These are phyloP conservation scores for Annulohypoxylon bovei DNA, from an alignment of 495 filamentous ascomycete genomes.

Conservation along the genomic window DNA sequence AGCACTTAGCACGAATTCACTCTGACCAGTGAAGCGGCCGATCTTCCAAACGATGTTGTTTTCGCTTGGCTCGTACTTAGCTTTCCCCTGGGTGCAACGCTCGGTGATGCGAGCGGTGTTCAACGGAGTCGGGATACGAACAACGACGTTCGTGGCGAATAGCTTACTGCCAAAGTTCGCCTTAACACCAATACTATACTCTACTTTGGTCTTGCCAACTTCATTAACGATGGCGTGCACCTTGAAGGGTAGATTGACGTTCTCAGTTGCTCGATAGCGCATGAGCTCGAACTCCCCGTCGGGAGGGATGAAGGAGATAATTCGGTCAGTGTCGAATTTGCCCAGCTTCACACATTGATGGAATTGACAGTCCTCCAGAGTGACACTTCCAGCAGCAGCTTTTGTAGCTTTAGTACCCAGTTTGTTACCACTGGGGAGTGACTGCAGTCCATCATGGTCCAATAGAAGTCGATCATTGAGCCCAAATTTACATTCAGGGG, in stretches of 20 bases:
- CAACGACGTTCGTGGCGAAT: slow-evolving; percentile 97
- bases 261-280: slow-evolving; percentile 99
- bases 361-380: slow-evolving; percentile 98
- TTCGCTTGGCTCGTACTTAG: slow-evolving; percentile 97
- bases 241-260: slow-evolving; percentile 99
- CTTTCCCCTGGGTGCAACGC: slow-evolving; percentile 92
- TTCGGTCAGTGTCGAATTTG: slow-evolving; percentile 96
- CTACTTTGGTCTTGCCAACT: slow-evolving; percentile 95
- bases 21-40: slow-evolving; percentile 92
- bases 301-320: slow-evolving; percentile 96
- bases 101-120: slow-evolving; percentile 97
- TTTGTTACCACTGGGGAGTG: slow-evolving; percentile 73
- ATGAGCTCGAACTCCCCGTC: slow-evolving; percentile 99
- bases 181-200: slow-evolving; percentile 97
- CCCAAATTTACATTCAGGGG: slow-evolving; percentile 99
- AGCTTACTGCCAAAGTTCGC: slow-evolving; percentile 96
- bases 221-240: slow-evolving; percentile 99
- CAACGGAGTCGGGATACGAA: slow-evolving; percentile 93
- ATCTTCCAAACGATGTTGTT: slow-evolving; percentile 99
- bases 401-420: slow-evolving; percentile 86
- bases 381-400: slow-evolving; percentile 94
- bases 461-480: slow-evolving; percentile 95
- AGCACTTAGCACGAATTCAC: slow-evolving; percentile 92
- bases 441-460: slow-evolving; percentile 76
- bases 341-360: slow-evolving; percentile 99